phyloP scores from a whole-genome alignment of 1,284 basidiomycete genomes.

The Ganoderma resinaceum region DNA sequence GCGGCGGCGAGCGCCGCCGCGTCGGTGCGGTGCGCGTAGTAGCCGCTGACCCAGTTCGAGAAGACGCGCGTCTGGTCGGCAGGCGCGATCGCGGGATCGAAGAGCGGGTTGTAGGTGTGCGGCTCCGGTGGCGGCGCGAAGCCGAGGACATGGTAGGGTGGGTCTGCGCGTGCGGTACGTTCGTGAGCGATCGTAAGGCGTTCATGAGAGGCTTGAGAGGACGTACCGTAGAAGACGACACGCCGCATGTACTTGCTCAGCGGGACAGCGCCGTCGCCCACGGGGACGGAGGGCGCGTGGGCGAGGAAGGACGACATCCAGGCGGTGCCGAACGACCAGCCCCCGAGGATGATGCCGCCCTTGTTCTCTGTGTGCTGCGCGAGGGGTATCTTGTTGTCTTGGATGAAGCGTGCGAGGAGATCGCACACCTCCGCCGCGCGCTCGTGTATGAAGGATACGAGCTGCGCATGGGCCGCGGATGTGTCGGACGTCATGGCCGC shows the following conservation, averaged over 20 bases:
- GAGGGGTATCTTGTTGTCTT: slow-evolving; percentile 31
- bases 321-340: slow-evolving; percentile 36
- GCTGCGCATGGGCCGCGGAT: slow-evolving; percentile 9
- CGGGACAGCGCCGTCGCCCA: not conserved
- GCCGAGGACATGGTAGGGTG: slow-evolving; percentile 30
- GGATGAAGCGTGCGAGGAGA: slow-evolving; percentile 35
- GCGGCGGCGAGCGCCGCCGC: not conserved
- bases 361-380: not conserved
- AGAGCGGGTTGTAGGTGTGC: slow-evolving; percentile 37
- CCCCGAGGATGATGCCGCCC: slow-evolving; percentile 37
- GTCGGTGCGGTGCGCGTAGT: slow-evolving; percentile 2
- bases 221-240: slow-evolving; percentile 9
- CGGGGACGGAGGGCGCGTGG: slow-evolving; percentile 17
- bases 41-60: slow-evolving; percentile 36
- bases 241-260: slow-evolving; percentile 11
- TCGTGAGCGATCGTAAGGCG: not conserved
- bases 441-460: slow-evolving; percentile 24
- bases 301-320: slow-evolving; percentile 32
- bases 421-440: slow-evolving; percentile 31
- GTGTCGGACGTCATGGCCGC: slow-evolving; percentile 14
- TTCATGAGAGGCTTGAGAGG: not conserved
- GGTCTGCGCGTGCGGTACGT: slow-evolving; percentile 3
- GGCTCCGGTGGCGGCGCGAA: slow-evolving; percentile 31
- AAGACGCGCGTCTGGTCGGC: slow-evolving; percentile 30
- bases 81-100: slow-evolving; percentile 27